phyloP scores from a whole-genome alignment of 257 asterid species.

The Solanum sitiens region DNA sequence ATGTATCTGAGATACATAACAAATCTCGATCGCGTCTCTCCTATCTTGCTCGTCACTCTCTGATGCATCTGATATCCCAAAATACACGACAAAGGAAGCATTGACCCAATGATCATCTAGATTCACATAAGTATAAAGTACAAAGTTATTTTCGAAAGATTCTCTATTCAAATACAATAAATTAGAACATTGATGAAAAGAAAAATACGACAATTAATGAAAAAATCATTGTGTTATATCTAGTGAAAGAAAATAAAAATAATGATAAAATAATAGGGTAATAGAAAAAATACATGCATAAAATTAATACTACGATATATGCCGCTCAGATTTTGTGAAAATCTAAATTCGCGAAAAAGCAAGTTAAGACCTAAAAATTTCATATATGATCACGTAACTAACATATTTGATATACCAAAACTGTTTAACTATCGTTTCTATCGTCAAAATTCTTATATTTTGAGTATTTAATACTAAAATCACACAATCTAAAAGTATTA shows the following conservation, averaged over 20 bases:
- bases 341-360: too few species aligned
- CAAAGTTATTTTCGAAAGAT: background rate
- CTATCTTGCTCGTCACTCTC: background rate
- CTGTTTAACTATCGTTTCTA: background rate
- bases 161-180: background rate
- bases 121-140: background rate
- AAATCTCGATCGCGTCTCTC: background rate
- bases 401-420: background rate
- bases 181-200: background rate
- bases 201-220: too few species aligned
- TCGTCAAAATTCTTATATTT: too few species aligned
- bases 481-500: too few species aligned
- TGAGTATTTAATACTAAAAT: too few species aligned
- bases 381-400: background rate
- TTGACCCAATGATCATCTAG: background rate
- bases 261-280: background rate
- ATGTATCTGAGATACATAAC: too few species aligned
- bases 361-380: background rate
- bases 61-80: background rate
- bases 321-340: background rate
- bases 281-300: too few species aligned
- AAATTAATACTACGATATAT: background rate
- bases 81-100: background rate
- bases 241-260: background rate
- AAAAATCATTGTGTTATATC: background rate